Conservation (phyloP, 768 basidiomycete species). For the Psilocybe azurescens region DNA sequence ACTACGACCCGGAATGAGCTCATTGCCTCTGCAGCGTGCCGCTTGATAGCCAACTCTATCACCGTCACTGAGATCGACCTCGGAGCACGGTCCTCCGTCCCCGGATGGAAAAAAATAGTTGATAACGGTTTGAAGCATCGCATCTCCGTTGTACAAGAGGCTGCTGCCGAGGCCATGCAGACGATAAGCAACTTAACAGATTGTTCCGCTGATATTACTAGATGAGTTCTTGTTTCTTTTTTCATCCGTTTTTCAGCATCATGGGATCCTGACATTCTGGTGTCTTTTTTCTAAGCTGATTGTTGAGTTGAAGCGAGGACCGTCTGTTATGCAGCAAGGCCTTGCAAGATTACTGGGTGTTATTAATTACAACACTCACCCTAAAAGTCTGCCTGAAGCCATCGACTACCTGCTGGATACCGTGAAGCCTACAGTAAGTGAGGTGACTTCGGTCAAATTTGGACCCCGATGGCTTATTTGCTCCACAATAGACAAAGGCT, state of each 20-base stretch:
- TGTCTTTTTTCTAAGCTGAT: constrained; percentile 56
- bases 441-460: constrained; percentile 2
- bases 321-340: constrained; percentile 69
- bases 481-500: constrained; percentile 30
- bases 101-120: constrained; percentile 72
- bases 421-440: constrained; percentile 59
- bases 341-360: constrained; percentile 72
- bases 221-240: constrained; percentile 60
- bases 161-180: constrained; percentile 73
- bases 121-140: constrained; percentile 77
- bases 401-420: constrained; percentile 64
- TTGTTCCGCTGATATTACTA: constrained; percentile 65
- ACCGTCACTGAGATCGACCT: constrained; percentile 59
- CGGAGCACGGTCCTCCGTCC: constrained; percentile 45
- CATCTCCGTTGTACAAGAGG: constrained; percentile 68
- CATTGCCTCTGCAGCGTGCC: constrained; percentile 73
- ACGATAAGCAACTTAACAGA: constrained; percentile 73
- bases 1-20: constrained; percentile 73
- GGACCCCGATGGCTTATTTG: constrained; percentile 1
- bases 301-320: constrained; percentile 58
- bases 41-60: constrained; percentile 68
- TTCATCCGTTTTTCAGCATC: constrained; percentile 17
- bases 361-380: constrained; percentile 65
- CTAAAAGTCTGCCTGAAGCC: constrained; percentile 57
- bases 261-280: constrained; percentile 13